Evolutionary conservation across 768 basidiomycete genomes (phyloP).

Genomic region (Infundibulicybe gibba): DNA sequence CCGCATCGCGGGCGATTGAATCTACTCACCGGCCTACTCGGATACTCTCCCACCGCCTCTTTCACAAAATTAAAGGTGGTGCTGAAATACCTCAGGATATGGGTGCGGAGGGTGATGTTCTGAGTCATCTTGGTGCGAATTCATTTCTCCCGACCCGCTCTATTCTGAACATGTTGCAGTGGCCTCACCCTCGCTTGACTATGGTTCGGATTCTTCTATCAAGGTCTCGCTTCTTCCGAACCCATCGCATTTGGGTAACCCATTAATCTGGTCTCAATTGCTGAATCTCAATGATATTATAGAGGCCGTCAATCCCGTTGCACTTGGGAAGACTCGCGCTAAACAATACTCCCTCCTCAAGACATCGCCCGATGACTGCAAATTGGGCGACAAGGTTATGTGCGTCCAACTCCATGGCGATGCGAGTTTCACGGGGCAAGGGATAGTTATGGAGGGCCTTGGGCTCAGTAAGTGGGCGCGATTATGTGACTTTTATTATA

Average conservation of each 20-base stretch:
- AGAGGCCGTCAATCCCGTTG: constrained; percentile 90
- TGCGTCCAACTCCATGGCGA: constrained; percentile 92
- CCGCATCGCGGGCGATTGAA: constrained; percentile 88
- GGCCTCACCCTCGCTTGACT: constrained; percentile 60
- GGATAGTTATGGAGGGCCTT: constrained; percentile 84
- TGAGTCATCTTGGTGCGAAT: constrained; percentile 72
- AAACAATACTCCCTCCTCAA: constrained; percentile 84
- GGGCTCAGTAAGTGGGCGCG: constrained; percentile 62
- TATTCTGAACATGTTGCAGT: no score
- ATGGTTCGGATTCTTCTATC: constrained; percentile 45
- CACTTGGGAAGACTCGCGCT: constrained; percentile 84
- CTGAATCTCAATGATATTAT: not conserved
- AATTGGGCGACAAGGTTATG: constrained; percentile 71
- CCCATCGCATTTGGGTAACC: constrained; percentile 6
- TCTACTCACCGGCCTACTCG: constrained; percentile 73
- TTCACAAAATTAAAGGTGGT: constrained; percentile 86
- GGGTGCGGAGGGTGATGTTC: constrained; percentile 76
- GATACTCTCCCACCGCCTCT: constrained; percentile 67
- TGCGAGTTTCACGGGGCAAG: constrained; percentile 88
- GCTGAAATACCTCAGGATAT: constrained; percentile 65
- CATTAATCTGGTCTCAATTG: not conserved
- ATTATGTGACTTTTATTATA: not conserved
- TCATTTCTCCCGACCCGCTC: not conserved
- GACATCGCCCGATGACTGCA: constrained; percentile 50
- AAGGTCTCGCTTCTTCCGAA: constrained; percentile 64